Percentiles rank a stretch among this genome's conserved stretches.
phyloP scores from a whole-genome alignment of 2,329 filamentous ascomycete species.

The Rhynchosporium graminicola region DNA sequence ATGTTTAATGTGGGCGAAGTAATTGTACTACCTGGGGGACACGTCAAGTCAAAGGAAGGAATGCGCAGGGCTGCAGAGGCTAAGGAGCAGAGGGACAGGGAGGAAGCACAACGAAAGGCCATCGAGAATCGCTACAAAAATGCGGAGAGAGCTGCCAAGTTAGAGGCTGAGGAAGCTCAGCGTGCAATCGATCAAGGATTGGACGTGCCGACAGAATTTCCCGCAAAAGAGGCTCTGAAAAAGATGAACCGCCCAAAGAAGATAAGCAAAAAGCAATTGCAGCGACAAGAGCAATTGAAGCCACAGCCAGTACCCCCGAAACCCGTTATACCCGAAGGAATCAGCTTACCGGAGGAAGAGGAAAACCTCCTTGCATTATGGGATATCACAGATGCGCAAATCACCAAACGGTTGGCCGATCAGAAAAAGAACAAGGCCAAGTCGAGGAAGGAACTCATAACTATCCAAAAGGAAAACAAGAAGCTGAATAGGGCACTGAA shows the following conservation, averaged over 20 bases:
- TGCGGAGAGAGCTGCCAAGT: slow-evolving; percentile 14
- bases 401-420: slow-evolving; percentile 33
- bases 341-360: slow-evolving; percentile 37
- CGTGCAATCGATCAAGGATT: slow-evolving; percentile 9
- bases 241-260: slow-evolving; percentile 17
- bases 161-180: slow-evolving; percentile 11
- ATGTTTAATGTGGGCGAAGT: slow-evolving; percentile 40
- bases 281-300: slow-evolving; percentile 28
- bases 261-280: slow-evolving; percentile 31
- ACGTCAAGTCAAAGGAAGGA: slow-evolving; percentile 34
- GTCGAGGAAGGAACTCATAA: slow-evolving; percentile 28
- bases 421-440: slow-evolving; percentile 30
- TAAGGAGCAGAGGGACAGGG: slow-evolving; percentile 17
- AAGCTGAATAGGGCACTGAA: slow-evolving; percentile 37
- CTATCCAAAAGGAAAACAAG: slow-evolving; percentile 33
- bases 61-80: slow-evolving; percentile 24
- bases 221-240: slow-evolving; percentile 18
- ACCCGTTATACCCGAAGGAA: slow-evolving; percentile 37
- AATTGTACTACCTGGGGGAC: slow-evolving; percentile 35
- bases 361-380: slow-evolving; percentile 40
- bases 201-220: slow-evolving; percentile 1
- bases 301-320: slow-evolving; percentile 30
- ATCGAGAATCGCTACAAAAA: slow-evolving; percentile 22
- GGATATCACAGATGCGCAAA: slow-evolving; percentile 40
- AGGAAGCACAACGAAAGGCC: slow-evolving; percentile 23